Evolutionary conservation across 73 alveolate genomes (phyloP).

Genomic region (Paramecium tetraurelia): DNA sequence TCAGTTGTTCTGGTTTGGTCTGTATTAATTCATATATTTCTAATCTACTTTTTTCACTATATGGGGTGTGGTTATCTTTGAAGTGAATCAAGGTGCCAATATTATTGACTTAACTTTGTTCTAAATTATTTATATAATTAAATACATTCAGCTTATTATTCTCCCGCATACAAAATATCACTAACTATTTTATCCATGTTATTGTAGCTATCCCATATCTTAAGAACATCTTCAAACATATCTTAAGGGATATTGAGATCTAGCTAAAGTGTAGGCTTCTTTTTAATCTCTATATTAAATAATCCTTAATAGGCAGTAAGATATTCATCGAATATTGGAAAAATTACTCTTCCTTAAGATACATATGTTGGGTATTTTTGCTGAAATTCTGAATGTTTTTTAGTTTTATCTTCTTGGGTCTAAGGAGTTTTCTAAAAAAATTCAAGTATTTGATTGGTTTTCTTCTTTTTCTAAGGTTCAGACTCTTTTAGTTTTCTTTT

Average conservation of each 20-base stretch:
- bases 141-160: background rate
- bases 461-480: constrained; percentile 1
- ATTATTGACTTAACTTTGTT: background rate
- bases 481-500: background rate
- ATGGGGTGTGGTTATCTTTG: background rate
- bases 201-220: constrained; percentile 26
- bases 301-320: constrained; percentile 34
- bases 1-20: background rate
- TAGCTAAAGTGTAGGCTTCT: background rate
- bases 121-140: background rate
- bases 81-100: constrained; percentile 27
- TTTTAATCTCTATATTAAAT: background rate
- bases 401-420: constrained; percentile 1
- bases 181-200: constrained; percentile 27
- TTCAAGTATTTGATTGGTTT: background rate
- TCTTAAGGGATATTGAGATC: background rate
- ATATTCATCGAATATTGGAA: constrained; percentile 30
- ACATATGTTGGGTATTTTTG: constrained; percentile 32
- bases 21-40: background rate
- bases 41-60: background rate
- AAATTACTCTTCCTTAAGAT: background rate
- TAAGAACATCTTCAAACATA: background rate
- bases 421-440: background rate
- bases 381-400: constrained; percentile 17
- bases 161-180: background rate